Conservation (phyloP, 345 rosid genomes). For the Citrus inodora region DNA sequence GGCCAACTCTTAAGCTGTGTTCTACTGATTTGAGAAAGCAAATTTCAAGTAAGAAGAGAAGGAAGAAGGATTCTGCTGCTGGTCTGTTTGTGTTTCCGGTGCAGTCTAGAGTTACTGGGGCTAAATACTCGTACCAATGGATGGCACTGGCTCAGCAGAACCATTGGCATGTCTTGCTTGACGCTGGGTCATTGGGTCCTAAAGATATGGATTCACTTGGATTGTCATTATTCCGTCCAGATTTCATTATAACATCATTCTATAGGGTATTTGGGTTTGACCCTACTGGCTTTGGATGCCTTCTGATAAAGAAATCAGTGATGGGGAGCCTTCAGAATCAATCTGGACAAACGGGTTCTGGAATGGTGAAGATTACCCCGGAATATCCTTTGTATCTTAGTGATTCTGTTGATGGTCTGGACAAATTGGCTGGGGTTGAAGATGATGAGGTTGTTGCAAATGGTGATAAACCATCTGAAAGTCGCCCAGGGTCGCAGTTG, state of each 20-base stretch:
- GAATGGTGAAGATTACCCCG: constrained; percentile 95
- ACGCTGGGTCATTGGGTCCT: constrained; percentile 98
- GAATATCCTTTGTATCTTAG: constrained; percentile 91
- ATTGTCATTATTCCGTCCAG: constrained; percentile 91
- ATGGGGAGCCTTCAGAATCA: constrained; percentile 93
- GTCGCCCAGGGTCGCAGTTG: constrained; percentile 54
- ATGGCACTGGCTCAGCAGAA: constrained; percentile 99
- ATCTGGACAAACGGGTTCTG: constrained; percentile 85
- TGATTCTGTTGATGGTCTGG: constrained; percentile 87
- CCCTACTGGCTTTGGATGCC: constrained; percentile 99
- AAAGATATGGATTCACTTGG: constrained; percentile 99
- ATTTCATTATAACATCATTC: constrained; percentile 93
- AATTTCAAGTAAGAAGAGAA: constrained; percentile 71
- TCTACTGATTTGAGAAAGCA: constrained; percentile 93
- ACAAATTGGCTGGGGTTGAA: constrained; percentile 48
- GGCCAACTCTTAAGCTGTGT: constrained; percentile 97
- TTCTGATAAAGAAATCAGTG: constrained; percentile 92
- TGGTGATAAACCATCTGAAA: constrained; percentile 54
- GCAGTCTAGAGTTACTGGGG: constrained; percentile 94
- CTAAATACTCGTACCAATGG: constrained; percentile 99
- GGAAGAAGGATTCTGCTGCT: constrained; percentile 84
- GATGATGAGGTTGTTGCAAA: constrained; percentile 53
- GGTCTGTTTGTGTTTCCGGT: constrained; percentile 98
- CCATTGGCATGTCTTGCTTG: constrained; percentile 98
- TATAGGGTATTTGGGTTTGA: constrained; percentile 94